Percentiles rank a stretch among this genome's conserved stretches.
These are phyloP conservation scores for Claviceps fusiformis DNA, from an alignment of 2,329 filamentous ascomycete genomes.

Conservation along the genomic window DNA sequence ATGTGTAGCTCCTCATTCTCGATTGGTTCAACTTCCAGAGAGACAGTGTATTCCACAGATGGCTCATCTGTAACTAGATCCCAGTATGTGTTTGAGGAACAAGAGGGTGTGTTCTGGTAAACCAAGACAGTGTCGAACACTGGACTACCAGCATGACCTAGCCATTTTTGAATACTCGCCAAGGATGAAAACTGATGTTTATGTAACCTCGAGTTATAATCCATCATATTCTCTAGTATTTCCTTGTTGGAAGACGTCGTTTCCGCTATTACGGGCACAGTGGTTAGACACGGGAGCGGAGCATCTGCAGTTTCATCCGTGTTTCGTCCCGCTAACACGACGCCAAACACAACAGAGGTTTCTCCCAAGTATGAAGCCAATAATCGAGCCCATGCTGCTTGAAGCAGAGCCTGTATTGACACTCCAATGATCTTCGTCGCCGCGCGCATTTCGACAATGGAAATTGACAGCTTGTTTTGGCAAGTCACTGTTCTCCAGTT, in stretches of 20 bases:
- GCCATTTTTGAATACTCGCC: conserved; percentile 56
- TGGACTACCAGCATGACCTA: conserved; percentile 47
- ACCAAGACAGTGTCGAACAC: conserved; percentile 80
- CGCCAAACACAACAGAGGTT: conserved; percentile 58
- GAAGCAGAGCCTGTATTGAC: conserved; percentile 63
- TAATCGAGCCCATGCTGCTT: conserved; percentile 66
- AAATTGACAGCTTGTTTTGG: conserved; percentile 20
- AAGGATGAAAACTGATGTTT: conserved; percentile 62
- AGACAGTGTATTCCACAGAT: conserved; percentile 64
- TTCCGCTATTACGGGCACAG: conserved; percentile 56
- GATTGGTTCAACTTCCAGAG: conserved; percentile 60
- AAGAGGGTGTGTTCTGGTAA: conserved; percentile 50
- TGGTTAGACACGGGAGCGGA: conserved; percentile 70
- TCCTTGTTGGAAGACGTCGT: conserved; percentile 39
- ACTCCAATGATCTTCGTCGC: conserved; percentile 44
- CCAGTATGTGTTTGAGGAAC: conserved; percentile 33
- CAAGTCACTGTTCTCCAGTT: conserved; percentile 20
- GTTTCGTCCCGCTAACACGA: conserved; percentile 64
- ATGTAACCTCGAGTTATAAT: conserved; percentile 48
- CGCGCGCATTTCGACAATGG: conserved; percentile 35
- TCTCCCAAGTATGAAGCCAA: conserved; percentile 69
- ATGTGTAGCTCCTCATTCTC: conserved; percentile 37
- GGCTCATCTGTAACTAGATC: conserved; percentile 50
- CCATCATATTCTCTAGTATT: conserved; percentile 50
- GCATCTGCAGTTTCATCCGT: conserved; percentile 43